A percentile compares a stretch with the other conserved stretches of the same genome.
Evolutionary conservation across 306 rosid genomes (phyloP).

Genomic region (Sphenostylis stenocarpa): DNA sequence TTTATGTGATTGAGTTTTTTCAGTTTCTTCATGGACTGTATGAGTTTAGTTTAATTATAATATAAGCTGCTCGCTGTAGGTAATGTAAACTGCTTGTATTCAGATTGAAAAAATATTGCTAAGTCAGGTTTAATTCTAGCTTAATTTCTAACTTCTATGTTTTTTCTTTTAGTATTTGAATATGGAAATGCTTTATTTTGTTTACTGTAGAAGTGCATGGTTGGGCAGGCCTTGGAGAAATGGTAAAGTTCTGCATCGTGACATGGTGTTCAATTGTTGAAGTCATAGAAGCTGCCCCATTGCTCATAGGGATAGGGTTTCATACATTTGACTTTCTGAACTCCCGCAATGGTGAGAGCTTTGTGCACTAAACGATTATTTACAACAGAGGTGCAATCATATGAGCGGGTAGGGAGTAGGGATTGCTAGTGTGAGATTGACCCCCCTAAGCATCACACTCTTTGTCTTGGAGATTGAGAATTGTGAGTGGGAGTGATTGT

Average conservation of each 20-base stretch:
- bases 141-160: neutral
- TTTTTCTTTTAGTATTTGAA: neutral
- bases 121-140: neutral
- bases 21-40: neutral
- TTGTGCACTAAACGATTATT: too few relatives aligned
- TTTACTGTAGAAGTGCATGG: neutral
- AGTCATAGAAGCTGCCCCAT: neutral
- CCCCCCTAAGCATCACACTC: neutral
- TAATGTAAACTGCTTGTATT: neutral
- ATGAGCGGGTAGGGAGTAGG: too few relatives aligned
- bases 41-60: neutral
- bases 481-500: neutral
- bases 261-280: neutral
- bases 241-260: neutral
- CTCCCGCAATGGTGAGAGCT: too few relatives aligned
- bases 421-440: neutral
- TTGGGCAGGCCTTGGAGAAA: neutral
- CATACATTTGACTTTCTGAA: too few relatives aligned
- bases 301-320: neutral
- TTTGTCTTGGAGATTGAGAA: neutral
- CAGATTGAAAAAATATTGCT: neutral
- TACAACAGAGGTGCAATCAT: too few relatives aligned
- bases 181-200: neutral
- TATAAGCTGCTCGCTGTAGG: neutral
- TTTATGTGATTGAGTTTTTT: neutral